Evolutionary conservation across 202 grass and related monocot genomes (phyloP).

Genomic region (Dendrocalamus latiflorus): DNA sequence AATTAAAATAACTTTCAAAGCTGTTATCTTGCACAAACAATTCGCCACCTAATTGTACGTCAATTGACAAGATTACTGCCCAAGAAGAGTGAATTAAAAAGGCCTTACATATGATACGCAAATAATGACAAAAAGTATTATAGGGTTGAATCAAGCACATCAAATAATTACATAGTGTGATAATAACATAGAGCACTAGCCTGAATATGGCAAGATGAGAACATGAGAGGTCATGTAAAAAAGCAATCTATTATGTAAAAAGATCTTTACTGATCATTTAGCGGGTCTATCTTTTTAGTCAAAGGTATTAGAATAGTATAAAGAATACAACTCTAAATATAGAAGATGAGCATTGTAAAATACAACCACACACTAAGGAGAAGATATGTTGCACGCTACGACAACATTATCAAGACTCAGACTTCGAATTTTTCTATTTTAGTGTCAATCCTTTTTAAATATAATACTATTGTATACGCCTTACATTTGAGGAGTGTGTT

Average conservation of each 20-base stretch:
- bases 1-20: too few species aligned
- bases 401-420: too few species aligned
- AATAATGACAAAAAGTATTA: background rate
- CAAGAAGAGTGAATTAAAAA: too few species aligned
- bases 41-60: too few species aligned
- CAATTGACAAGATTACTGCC: too few species aligned
- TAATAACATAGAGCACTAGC: background rate
- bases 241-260: background rate
- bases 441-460: too few species aligned
- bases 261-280: background rate
- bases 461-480: too few species aligned
- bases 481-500: too few species aligned
- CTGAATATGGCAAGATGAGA: background rate
- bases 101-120: background rate
- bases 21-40: too few species aligned
- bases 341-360: background rate
- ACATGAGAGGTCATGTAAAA: background rate
- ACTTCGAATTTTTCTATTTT: too few species aligned
- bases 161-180: background rate
- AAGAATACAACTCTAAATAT: background rate
- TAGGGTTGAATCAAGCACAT: background rate
- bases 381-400: too few species aligned
- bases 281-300: background rate
- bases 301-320: background rate
- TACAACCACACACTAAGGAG: background rate